These are phyloP conservation scores for Mortierella sp. DNA, from an alignment of 371 early-diverging fungal species.

Conservation along the genomic window DNA sequence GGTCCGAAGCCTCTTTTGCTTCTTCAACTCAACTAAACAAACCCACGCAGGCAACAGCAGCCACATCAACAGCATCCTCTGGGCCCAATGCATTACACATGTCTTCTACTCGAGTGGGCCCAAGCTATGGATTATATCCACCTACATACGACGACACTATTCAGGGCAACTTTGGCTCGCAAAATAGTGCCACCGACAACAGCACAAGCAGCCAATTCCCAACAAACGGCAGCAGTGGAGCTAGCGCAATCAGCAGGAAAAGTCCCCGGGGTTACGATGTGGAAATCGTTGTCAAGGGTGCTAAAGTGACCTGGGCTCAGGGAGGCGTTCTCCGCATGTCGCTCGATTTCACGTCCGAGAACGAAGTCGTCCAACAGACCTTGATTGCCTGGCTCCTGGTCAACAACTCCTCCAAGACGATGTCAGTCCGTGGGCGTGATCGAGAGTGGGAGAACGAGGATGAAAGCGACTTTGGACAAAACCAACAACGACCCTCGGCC, in stretches of 20 bases:
- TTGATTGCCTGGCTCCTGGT: slow-evolving; percentile 66
- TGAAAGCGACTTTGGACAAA: slow-evolving; percentile 20
- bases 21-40: background rate
- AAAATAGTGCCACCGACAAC: slow-evolving; percentile 11
- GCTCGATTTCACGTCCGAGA: slow-evolving; percentile 59
- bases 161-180: background rate
- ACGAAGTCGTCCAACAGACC: slow-evolving; percentile 60
- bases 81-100: background rate
- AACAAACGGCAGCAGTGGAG: background rate
- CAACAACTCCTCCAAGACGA: slow-evolving; percentile 32
- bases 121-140: slow-evolving; percentile 36
- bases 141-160: slow-evolving; percentile 41
- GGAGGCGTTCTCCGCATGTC: slow-evolving; percentile 59
- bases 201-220: background rate
- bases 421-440: slow-evolving; percentile 22
- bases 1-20: background rate
- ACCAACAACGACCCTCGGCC: slow-evolving; percentile 14
- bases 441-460: slow-evolving; percentile 26
- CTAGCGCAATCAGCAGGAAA: background rate
- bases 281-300: slow-evolving; percentile 63
- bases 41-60: background rate
- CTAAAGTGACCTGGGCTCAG: slow-evolving; percentile 68
- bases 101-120: background rate
- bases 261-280: slow-evolving; percentile 44
- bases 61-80: background rate